These are phyloP conservation scores for Venturia carpophila DNA, from an alignment of 2,329 filamentous ascomycete species.

Conservation along the genomic window DNA sequence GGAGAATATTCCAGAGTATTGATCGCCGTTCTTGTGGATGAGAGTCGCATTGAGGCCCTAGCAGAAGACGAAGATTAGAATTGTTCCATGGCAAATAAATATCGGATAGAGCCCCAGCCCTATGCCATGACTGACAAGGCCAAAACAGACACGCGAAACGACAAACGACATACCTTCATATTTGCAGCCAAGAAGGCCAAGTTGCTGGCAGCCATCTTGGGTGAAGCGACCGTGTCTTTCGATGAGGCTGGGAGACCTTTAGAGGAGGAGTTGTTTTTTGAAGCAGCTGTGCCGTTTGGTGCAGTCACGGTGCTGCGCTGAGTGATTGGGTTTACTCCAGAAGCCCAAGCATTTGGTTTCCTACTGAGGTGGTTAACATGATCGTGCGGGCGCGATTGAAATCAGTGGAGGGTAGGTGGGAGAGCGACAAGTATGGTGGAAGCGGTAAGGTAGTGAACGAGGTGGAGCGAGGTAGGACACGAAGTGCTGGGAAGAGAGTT, in stretches of 20 bases:
- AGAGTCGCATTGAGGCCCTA: conserved; percentile 50
- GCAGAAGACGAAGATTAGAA: conserved; percentile 52
- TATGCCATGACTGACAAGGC: background rate
- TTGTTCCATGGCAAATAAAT: conserved; percentile 31
- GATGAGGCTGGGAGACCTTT: conserved; percentile 31
- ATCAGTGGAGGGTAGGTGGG: background rate
- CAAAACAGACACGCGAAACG: background rate
- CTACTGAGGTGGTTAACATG: background rate
- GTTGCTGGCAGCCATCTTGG: conserved; percentile 53
- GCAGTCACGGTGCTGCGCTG: conserved; percentile 44
- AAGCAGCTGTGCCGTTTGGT: conserved; percentile 43
- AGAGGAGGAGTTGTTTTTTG: conserved; percentile 36
- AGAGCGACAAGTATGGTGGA: background rate
- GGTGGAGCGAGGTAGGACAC: background rate
- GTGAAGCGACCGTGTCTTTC: conserved; percentile 44
- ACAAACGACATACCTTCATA: background rate
- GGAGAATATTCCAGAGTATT: conserved; percentile 54
- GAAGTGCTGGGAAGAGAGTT: background rate
- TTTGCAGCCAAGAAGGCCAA: conserved; percentile 43
- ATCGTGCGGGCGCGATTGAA: background rate
- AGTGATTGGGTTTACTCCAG: conserved; percentile 54
- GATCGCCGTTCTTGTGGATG: conserved; percentile 53
- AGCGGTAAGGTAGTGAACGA: background rate
- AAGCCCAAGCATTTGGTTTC: conserved; percentile 48
- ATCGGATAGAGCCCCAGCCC: no score